Evolutionary conservation across 1,284 basidiomycete species (phyloP), one percentile per base, ranked within the genome.

Genomic region (Ustilago cynodontis): DNA sequence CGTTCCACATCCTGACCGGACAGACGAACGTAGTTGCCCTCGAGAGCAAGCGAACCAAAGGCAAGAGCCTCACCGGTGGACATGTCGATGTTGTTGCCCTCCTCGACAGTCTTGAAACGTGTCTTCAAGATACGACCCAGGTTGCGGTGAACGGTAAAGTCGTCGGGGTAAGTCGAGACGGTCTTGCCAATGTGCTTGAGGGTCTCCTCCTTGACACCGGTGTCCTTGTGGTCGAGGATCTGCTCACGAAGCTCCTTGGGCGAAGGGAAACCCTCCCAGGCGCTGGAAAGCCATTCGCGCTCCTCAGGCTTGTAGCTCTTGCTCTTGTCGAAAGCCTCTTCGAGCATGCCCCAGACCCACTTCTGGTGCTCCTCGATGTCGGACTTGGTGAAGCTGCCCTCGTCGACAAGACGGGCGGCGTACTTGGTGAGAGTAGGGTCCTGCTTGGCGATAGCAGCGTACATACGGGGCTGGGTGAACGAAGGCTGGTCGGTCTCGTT

Each of bases 391-490:
- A 99, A 99, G 11, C 94, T 94, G 51, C 93, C 93, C 72, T 98
- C 94, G 69, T 92, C 92, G 84, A 95, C 90, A 59, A 99, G 89
- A 88, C 93, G 92, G 85, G 95, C 93, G 77, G 93, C 90, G 89
- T 99, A 99, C 87, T 94, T 91, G 18, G 93, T 92, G 65, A 99
- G 90, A 10, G 95, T 92, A 1, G 95, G 94, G 5, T 93, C 93
- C 88, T 99, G 95, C 85, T 94, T 93, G 87, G 92, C 92, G 86
- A 99, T 98, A 20, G 94, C 94, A 87, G 95, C 90, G 90, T 99
- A 99, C 96, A 99, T 99, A 75, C 94, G 91, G 13, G 97, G 97
- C 87, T 99, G 97, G 22, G 97, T 99, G 89, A 99, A 99, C 86
- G 91, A 93, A 22, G 97, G 97, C 87, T 99, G 97, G 87, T 99